Evolutionary conservation across 2,329 filamentous ascomycete genomes (phyloP).

Genomic region (Elsinoe australis): DNA sequence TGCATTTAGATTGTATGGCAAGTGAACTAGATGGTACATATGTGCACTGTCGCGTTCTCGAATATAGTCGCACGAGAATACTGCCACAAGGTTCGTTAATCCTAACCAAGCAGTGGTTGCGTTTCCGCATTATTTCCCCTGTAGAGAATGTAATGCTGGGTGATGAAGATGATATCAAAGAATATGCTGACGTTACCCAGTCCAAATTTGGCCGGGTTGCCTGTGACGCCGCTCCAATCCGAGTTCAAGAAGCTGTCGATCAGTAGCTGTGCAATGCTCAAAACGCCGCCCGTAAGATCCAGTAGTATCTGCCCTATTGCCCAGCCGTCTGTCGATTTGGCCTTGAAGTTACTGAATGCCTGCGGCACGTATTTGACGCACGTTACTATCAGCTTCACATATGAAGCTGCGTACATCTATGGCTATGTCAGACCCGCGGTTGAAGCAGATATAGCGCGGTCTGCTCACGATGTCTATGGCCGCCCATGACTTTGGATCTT

Average conservation of each 20-base stretch:
- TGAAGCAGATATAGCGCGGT: not conserved
- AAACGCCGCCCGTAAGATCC: conserved; percentile 70
- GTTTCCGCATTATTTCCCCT: conserved; percentile 21
- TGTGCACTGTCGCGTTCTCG: too few relatives aligned
- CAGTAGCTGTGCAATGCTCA: conserved; percentile 72
- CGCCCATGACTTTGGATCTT: conserved; percentile 47
- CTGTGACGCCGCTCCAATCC: conserved; percentile 85
- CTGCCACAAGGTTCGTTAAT: too few relatives aligned
- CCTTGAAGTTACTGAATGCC: conserved; percentile 71
- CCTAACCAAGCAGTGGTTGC: not conserved
- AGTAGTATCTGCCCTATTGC: conserved; percentile 57
- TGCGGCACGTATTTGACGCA: conserved; percentile 91
- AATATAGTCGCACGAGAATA: too few relatives aligned
- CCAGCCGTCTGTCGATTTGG: conserved; percentile 82
- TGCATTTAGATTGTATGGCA: too few relatives aligned
- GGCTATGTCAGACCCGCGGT: conserved; percentile 18
- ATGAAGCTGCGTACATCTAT: conserved; percentile 62
- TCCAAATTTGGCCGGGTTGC: conserved; percentile 84
- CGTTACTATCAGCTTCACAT: conserved; percentile 82
- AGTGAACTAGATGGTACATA: too few relatives aligned
- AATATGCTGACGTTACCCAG: conserved; percentile 77
- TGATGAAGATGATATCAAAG: conserved; percentile 79
- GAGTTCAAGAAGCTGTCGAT: conserved; percentile 77
- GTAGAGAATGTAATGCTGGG: conserved; percentile 84
- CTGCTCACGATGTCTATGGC: conserved; percentile 56